A percentile compares a stretch with the other conserved stretches of the same genome.
These are phyloP conservation scores for Diospyros kaki DNA, from an alignment of 148 eudicot species.

Conservation along the genomic window DNA sequence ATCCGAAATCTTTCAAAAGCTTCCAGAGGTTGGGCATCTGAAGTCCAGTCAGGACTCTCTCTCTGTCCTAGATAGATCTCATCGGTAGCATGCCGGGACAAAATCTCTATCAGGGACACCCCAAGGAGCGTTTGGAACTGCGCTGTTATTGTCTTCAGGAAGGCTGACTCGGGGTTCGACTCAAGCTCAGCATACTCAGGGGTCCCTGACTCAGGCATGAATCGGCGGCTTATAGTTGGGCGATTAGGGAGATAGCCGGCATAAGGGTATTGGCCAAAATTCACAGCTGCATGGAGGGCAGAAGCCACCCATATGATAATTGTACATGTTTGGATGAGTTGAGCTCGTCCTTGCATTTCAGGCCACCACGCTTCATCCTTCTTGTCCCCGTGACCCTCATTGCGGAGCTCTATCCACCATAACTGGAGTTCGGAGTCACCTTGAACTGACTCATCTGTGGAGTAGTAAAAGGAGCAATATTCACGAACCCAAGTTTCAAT, in stretches of 20 bases:
- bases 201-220: slow-evolving; percentile 32
- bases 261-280: slow-evolving; percentile 24
- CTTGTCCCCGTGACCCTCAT: slow-evolving; percentile 12
- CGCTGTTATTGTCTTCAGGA: slow-evolving; percentile 32
- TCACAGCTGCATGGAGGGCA: slow-evolving; percentile 21
- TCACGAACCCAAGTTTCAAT: slow-evolving; percentile 67
- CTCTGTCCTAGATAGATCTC: slow-evolving; percentile 38
- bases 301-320: slow-evolving; percentile 25
- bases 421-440: slow-evolving; percentile 62
- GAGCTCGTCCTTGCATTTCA: slow-evolving; percentile 3
- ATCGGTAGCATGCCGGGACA: slow-evolving; percentile 32
- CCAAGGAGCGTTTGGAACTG: slow-evolving; percentile 34
- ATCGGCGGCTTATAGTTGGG: slow-evolving; percentile 24
- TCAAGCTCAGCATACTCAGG: slow-evolving; percentile 28
- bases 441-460: slow-evolving; percentile 31
- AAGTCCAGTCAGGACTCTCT: slow-evolving; percentile 27
- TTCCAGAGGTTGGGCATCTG: slow-evolving; percentile 14
- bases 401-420: slow-evolving; percentile 13
- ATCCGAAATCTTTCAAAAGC: slow-evolving; percentile 22
- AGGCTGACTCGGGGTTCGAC: slow-evolving; percentile 17
- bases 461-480: slow-evolving; percentile 60
- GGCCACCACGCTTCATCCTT: slow-evolving; percentile 20
- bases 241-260: slow-evolving; percentile 34
- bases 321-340: slow-evolving; percentile 15
- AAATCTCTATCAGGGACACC: slow-evolving; percentile 31